Evolutionary conservation across 257 asterid genomes (phyloP).

Genomic region (Handroanthus guayacan): DNA sequence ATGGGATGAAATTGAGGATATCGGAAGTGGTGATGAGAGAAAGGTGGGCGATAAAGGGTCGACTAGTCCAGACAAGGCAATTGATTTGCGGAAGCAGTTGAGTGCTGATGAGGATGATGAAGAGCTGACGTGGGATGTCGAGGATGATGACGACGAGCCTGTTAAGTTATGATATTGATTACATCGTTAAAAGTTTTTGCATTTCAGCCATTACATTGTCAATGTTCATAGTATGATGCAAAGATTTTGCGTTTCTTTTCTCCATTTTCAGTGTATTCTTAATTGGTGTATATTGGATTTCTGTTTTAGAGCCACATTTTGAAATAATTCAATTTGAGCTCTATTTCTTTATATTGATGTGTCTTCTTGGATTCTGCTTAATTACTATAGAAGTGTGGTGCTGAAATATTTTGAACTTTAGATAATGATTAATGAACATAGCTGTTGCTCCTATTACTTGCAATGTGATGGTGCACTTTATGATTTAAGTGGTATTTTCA

Average conservation of each 20-base stretch:
- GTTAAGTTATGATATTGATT: conserved; percentile 48
- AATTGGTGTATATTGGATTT: conserved; percentile 33
- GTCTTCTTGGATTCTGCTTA: background rate
- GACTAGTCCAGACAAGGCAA: conserved; percentile 16
- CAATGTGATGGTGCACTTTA: background rate
- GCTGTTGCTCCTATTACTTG: background rate
- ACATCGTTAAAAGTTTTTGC: conserved; percentile 1
- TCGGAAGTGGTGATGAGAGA: conserved; percentile 66
- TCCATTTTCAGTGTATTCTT: background rate
- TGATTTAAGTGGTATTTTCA: background rate
- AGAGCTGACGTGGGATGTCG: conserved; percentile 77
- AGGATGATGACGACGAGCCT: conserved; percentile 66
- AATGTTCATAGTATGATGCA: conserved; percentile 31
- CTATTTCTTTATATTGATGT: background rate
- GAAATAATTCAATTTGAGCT: conserved; percentile 13
- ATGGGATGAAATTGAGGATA: conserved; percentile 92
- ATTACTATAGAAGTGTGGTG: background rate
- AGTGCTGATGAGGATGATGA: conserved; percentile 70
- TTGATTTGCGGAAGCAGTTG: conserved; percentile 53
- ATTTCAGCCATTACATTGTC: conserved; percentile 14
- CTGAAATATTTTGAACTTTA: background rate
- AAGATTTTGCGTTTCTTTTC: conserved; percentile 5
- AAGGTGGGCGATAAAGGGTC: conserved; percentile 42
- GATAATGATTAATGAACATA: background rate
- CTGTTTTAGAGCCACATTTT: conserved; percentile 22